Evolutionary conservation across 176 grass and related monocot species (phyloP).

Genomic region (Triticum monococcum): DNA sequence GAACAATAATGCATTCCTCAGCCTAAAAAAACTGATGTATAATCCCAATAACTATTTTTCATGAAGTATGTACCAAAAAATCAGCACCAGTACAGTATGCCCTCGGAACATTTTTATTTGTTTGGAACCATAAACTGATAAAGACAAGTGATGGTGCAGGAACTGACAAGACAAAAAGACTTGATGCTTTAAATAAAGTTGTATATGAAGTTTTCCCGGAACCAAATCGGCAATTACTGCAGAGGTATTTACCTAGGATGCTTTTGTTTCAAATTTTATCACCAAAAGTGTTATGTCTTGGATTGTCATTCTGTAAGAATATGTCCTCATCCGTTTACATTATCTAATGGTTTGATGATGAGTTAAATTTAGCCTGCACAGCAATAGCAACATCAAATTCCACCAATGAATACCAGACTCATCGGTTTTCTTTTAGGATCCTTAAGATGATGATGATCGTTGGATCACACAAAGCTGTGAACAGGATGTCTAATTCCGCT

Average conservation of each 20-base stretch:
- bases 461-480: constrained; percentile 72
- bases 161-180: constrained; percentile 60
- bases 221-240: constrained; percentile 72
- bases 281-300: background rate
- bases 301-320: constrained; percentile 25
- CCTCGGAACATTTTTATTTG: constrained; percentile 9
- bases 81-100: background rate
- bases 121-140: constrained; percentile 34
- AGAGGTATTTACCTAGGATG: constrained; percentile 59
- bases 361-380: constrained; percentile 18
- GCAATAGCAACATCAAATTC: constrained; percentile 8
- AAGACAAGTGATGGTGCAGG: constrained; percentile 53
- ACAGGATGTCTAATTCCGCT: constrained; percentile 91
- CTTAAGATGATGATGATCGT: constrained; percentile 97
- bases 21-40: background rate
- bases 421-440: constrained; percentile 69
- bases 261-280: constrained; percentile 22
- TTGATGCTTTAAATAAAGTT: constrained; percentile 70
- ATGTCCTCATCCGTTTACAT: background rate
- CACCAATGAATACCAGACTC: constrained; percentile 13
- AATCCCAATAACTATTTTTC: constrained; percentile 3
- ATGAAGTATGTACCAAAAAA: constrained; percentile 29
- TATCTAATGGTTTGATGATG: constrained; percentile 6
- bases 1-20: constrained; percentile 27
- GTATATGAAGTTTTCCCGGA: constrained; percentile 97